Evolutionary conservation across 2,329 filamentous ascomycete genomes (phyloP).

Genomic region (Trichoderma sp.): DNA sequence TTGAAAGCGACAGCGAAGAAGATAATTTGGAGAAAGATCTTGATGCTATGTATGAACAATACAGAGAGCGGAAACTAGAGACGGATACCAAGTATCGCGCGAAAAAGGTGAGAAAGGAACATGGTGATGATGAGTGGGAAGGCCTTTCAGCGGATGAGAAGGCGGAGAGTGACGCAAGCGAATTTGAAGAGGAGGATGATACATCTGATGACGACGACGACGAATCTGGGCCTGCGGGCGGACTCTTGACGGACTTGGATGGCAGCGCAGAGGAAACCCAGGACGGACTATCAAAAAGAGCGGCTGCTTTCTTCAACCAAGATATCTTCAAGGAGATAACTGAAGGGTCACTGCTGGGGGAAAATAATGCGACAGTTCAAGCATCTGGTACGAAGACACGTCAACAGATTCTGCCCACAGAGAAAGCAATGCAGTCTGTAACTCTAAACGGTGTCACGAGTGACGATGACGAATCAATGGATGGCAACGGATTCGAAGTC

Average conservation of each 20-base stretch:
- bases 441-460: not conserved
- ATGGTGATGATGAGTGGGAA: conserved; percentile 88
- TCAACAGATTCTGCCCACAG: not conserved
- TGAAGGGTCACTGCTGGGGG: conserved; percentile 58
- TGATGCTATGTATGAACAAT: conserved; percentile 84
- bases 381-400: not conserved
- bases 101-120: conserved; percentile 81
- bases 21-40: conserved; percentile 83
- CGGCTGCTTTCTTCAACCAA: conserved; percentile 88
- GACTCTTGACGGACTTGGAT: conserved; percentile 44
- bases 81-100: conserved; percentile 85
- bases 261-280: conserved; percentile 46
- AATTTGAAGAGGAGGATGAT: conserved; percentile 59
- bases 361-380: conserved; percentile 38
- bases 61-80: conserved; percentile 76
- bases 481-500: conserved; percentile 54
- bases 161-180: conserved; percentile 52
- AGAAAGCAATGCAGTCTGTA: not conserved
- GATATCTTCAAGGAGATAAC: conserved; percentile 88
- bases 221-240: conserved; percentile 29
- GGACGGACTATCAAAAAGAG: conserved; percentile 72
- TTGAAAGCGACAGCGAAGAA: conserved; percentile 74
- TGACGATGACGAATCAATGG: not conserved
- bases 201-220: conserved; percentile 43
- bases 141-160: conserved; percentile 73